Percentiles rank a stretch among this genome's conserved stretches.
Evolutionary conservation across 2,329 filamentous ascomycete genomes (phyloP).

Genomic region (Fusarium devonianum): DNA sequence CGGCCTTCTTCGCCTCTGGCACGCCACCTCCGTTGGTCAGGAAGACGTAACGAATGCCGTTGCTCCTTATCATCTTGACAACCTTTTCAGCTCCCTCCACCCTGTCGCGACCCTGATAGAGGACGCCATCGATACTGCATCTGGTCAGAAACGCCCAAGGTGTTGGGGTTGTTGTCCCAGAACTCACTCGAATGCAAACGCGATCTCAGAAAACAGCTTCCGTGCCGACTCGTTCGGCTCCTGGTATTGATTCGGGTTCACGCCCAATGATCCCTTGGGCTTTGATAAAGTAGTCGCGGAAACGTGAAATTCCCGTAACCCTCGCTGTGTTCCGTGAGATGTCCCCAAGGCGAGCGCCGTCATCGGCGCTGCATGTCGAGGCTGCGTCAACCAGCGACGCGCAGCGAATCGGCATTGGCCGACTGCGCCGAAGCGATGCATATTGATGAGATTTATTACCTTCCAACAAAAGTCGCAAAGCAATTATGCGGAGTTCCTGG

Average conservation of each 20-base stretch:
- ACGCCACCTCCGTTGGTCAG: slow-evolving; percentile 95
- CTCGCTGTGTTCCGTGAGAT: slow-evolving; percentile 6
- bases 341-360: slow-evolving; percentile 9
- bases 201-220: slow-evolving; percentile 45
- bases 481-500: too few species aligned
- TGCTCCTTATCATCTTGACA: slow-evolving; percentile 73
- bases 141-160: slow-evolving; percentile 14
- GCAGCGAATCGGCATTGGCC: slow-evolving; percentile 40
- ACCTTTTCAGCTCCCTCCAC: slow-evolving; percentile 80
- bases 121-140: slow-evolving; percentile 84
- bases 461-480: too few species aligned
- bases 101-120: slow-evolving; percentile 80
- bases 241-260: slow-evolving; percentile 30
- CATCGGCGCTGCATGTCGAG: slow-evolving; percentile 25
- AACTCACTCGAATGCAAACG: slow-evolving; percentile 50
- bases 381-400: slow-evolving; percentile 28
- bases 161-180: not conserved
- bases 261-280: slow-evolving; percentile 31
- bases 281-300: slow-evolving; percentile 28
- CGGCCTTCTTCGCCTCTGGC: slow-evolving; percentile 63
- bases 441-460: slow-evolving; percentile 13
- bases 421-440: slow-evolving; percentile 38
- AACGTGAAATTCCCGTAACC: slow-evolving; percentile 18
- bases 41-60: slow-evolving; percentile 88
- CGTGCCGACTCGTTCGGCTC: slow-evolving; percentile 33